Conservation (phyloP, 805 yeast genomes). For the Suhomyces emberorum region DNA sequence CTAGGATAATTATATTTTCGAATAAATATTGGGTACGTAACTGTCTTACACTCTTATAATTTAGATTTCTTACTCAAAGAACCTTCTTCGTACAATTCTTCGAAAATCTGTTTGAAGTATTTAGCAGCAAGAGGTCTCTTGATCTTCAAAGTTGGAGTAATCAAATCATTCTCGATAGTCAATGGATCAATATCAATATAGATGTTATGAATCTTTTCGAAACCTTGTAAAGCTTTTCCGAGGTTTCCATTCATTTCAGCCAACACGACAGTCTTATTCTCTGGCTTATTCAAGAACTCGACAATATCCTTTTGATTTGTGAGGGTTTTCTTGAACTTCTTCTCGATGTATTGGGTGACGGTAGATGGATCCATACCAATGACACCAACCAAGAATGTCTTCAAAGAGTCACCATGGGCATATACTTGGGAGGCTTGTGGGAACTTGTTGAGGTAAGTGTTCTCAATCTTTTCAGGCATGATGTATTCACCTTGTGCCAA, state of each 20-base stretch:
- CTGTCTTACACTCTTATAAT: conserved; percentile 1
- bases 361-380: conserved; percentile 54
- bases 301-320: conserved; percentile 9
- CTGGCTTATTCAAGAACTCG: conserved; percentile 13
- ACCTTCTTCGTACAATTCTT: conserved; percentile 36
- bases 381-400: conserved; percentile 56
- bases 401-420: conserved; percentile 61
- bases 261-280: conserved; percentile 20
- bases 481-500: conserved; percentile 54
- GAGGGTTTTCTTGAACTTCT: conserved; percentile 10
- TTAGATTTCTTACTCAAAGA: conserved; percentile 15
- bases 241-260: conserved; percentile 20
- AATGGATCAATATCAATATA: conserved; percentile 28
- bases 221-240: conserved; percentile 21
- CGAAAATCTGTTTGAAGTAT: conserved; percentile 24
- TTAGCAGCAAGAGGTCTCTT: conserved; percentile 40
- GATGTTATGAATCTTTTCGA: conserved; percentile 34
- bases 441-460: conserved; percentile 51
- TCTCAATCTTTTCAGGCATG: conserved; percentile 75
- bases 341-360: conserved; percentile 8
- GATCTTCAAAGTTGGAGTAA: conserved; percentile 64
- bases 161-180: conserved; percentile 54
- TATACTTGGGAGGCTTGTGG: conserved; percentile 51
- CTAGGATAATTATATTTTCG: no score
- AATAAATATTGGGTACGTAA: no score